Percentiles rank a stretch among this genome's conserved stretches.
These are phyloP conservation scores for Microdochium nivale DNA, from an alignment of 2,329 filamentous ascomycete genomes.

Conservation along the genomic window DNA sequence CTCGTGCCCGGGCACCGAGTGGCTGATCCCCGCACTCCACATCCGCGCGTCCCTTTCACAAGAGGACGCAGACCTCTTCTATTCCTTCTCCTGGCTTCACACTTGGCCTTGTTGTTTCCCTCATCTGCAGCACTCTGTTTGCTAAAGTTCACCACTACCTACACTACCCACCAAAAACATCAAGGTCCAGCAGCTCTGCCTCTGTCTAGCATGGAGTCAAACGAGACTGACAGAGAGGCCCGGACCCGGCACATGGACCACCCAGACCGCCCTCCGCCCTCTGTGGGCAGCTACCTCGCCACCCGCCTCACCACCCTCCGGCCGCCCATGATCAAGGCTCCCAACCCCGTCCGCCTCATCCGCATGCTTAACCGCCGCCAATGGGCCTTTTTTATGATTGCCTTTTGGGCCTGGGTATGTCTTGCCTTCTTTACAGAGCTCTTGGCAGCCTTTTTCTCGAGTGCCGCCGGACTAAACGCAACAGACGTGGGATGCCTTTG, in stretches of 20 bases:
- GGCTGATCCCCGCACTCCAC: too few relatives aligned
- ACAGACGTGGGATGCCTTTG: slow-evolving; percentile 55
- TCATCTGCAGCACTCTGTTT: not conserved
- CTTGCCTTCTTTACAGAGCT: too few relatives aligned
- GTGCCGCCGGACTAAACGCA: slow-evolving; percentile 2
- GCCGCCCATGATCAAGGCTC: slow-evolving; percentile 44
- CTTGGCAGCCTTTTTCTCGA: not conserved
- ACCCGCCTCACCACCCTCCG: slow-evolving; percentile 48
- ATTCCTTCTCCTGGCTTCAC: not conserved
- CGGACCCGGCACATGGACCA: slow-evolving; percentile 18
- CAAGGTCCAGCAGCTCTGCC: too few relatives aligned
- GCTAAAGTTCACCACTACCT: not conserved
- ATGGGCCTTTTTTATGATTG: slow-evolving; percentile 47
- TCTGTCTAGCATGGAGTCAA: not conserved
- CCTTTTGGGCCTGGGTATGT: slow-evolving; percentile 47
- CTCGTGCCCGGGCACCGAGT: not conserved
- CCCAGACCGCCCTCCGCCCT: slow-evolving; percentile 38
- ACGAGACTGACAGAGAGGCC: slow-evolving; percentile 1
- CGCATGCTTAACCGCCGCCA: slow-evolving; percentile 38
- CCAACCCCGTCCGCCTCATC: slow-evolving; percentile 43
- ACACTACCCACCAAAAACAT: not conserved
- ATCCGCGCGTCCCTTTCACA: too few relatives aligned
- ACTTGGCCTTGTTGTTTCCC: not conserved
- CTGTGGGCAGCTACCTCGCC: slow-evolving; percentile 32
- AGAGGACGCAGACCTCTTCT: too few relatives aligned